Evolutionary conservation across 768 basidiomycete species (phyloP), one percentile per base, ranked within the genome.

Genomic region (Gloeopeniophorella convolvens): DNA sequence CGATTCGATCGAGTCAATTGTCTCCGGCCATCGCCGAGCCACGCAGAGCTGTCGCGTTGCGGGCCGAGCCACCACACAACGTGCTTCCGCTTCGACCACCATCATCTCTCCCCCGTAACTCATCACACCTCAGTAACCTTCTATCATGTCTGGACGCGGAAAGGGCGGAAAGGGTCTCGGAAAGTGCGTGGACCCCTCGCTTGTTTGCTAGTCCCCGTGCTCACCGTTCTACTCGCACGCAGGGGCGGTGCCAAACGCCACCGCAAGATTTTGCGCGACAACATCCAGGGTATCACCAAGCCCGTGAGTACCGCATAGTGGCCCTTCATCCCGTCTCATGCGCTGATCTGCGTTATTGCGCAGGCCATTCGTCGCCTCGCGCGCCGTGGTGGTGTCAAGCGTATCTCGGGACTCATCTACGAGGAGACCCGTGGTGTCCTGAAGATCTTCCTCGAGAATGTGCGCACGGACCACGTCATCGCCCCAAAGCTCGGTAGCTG

Each of bases 371-470:
- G 73, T 57, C 76, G 78, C 72, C 74, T 80, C 50, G 78, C 78
- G 44, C 75, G 78, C 61, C 74, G 79, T 70, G 77, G 79, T 61
- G 79, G 80, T 75, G 79, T 82, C 66, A 82, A 82, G 75, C 74
- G 74, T 74, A 74, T 76, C 65, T 74, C 70, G 26, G 73, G 73
- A 43, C 66, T 77, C 46, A 78, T 80, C 66, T 79, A 82, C 70
- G 78, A 80, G 66, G 79, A 82, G 70, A 82, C 79, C 51, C 77
- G 80, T 55, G 78, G 78, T 68, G 78, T 78, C 35, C 72, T 80
- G 60, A 80, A 79, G 73, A 76, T 78, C 66, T 80, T 78, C 74
- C 66, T 78, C 39, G 75, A 76, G 69, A 73, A 69, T 42, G 69
- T 70, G 36, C 62, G 63, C 54, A 62, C 60, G 48, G 63, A 54